These are phyloP conservation scores for Talaromyces sp. DNA, from an alignment of 2,329 filamentous ascomycete genomes.

Conservation along the genomic window DNA sequence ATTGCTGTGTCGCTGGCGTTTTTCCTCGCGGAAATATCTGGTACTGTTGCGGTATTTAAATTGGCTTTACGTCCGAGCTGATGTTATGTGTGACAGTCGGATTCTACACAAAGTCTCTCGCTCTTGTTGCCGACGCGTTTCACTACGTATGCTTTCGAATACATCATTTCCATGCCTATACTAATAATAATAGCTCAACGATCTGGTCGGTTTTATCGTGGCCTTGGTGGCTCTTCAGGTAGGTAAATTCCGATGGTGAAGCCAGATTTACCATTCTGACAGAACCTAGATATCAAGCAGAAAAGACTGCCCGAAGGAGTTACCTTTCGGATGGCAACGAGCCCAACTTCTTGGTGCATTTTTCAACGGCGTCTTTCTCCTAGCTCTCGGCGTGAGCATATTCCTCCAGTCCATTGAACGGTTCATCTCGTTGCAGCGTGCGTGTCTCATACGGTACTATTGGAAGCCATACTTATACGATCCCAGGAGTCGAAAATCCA, in stretches of 20 bases:
- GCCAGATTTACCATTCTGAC: neutral
- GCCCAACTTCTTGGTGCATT: slow-evolving; percentile 71
- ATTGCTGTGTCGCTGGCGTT: slow-evolving; percentile 45
- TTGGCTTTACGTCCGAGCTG: neutral
- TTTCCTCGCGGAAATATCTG: slow-evolving; percentile 45
- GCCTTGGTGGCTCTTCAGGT: slow-evolving; percentile 62
- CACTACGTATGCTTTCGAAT: slow-evolving; percentile 57
- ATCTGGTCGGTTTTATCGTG: slow-evolving; percentile 65
- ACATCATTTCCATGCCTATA: neutral
- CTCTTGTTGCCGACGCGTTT: slow-evolving; percentile 72
- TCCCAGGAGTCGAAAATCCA: slow-evolving; percentile 59
- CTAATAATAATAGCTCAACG: slow-evolving; percentile 55
- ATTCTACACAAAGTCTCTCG: slow-evolving; percentile 66
- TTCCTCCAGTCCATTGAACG: slow-evolving; percentile 69
- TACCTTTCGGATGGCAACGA: slow-evolving; percentile 73
- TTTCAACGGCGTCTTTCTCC: slow-evolving; percentile 73
- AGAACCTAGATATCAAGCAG: slow-evolving; percentile 38
- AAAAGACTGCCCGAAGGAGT: slow-evolving; percentile 18
- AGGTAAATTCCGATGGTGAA: slow-evolving; percentile 18
- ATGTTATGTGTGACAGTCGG: slow-evolving; percentile 45
- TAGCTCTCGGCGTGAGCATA: slow-evolving; percentile 68
- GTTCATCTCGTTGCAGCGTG: slow-evolving; percentile 12
- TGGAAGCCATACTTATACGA: slow-evolving; percentile 4
- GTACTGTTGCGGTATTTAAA: slow-evolving; percentile 17
- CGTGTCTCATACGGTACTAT: neutral